Percentiles rank a stretch among this genome's conserved stretches.
These are phyloP conservation scores for Gossypium laxum DNA, from an alignment of 441 rosid genomes.

Conservation along the genomic window DNA sequence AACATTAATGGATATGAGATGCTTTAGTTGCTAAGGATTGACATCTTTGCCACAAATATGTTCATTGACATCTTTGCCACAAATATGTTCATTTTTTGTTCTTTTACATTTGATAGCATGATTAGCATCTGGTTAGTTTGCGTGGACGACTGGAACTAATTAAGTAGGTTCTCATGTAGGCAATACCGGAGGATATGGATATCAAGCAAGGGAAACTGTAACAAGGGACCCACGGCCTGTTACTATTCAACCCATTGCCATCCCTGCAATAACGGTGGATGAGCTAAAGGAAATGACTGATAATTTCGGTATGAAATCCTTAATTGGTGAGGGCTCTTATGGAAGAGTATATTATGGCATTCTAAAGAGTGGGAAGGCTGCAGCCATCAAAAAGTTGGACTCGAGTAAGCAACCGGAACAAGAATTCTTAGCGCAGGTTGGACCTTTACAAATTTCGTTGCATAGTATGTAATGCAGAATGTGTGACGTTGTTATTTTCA, in stretches of 20 bases:
- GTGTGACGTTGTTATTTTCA: background rate
- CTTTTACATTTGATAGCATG: background rate
- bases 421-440: conserved; percentile 50
- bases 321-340: conserved; percentile 52
- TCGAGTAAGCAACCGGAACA: conserved; percentile 52
- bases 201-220: conserved; percentile 25
- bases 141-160: background rate
- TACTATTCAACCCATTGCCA: conserved; percentile 38
- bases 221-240: conserved; percentile 28
- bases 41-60: background rate
- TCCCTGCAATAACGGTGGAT: conserved; percentile 34
- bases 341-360: conserved; percentile 55
- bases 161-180: conserved; percentile 22
- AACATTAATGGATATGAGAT: background rate
- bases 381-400: conserved; percentile 55
- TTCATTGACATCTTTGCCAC: too few relatives aligned
- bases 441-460: conserved; percentile 1
- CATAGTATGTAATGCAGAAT: background rate
- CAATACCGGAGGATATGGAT: conserved; percentile 27
- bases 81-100: background rate
- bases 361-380: conserved; percentile 38
- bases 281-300: conserved; percentile 44
- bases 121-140: background rate
- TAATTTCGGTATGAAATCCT: conserved; percentile 41
- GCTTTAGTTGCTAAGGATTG: background rate